phyloP scores from a whole-genome alignment of 306 rosid species.

The Vachellia collinsii region DNA sequence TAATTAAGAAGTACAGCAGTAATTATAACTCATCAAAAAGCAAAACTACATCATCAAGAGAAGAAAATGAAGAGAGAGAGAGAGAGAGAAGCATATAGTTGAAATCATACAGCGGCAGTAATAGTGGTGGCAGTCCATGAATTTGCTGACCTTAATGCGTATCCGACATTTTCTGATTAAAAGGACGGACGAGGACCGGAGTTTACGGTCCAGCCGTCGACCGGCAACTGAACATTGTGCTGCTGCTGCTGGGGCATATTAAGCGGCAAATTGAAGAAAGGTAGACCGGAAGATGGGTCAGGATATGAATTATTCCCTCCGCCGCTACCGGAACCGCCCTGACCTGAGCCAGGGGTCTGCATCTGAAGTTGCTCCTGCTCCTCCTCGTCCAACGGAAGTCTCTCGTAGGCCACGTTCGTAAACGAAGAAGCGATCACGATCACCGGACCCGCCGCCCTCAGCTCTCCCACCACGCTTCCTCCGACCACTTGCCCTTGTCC shows the following conservation, averaged over 20 bases:
- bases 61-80: background rate
- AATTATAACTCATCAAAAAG: slow-evolving; percentile 13
- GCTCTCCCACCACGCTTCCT: slow-evolving; percentile 86
- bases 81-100: slow-evolving; percentile 9
- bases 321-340: slow-evolving; percentile 40
- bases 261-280: slow-evolving; percentile 85
- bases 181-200: slow-evolving; percentile 53
- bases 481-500: slow-evolving; percentile 97
- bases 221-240: slow-evolving; percentile 74
- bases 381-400: slow-evolving; percentile 80
- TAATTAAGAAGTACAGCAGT: slow-evolving; percentile 15
- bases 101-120: background rate
- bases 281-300: slow-evolving; percentile 89
- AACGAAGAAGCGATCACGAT: slow-evolving; percentile 88
- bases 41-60: slow-evolving; percentile 31
- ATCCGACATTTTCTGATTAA: slow-evolving; percentile 26
- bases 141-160: slow-evolving; percentile 59
- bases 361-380: slow-evolving; percentile 58
- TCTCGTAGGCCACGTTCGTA: slow-evolving; percentile 91
- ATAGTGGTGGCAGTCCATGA: slow-evolving; percentile 33
- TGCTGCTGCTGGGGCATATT: slow-evolving; percentile 65
- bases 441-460: slow-evolving; percentile 87
- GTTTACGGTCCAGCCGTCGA: slow-evolving; percentile 64
- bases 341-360: slow-evolving; percentile 43
- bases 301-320: slow-evolving; percentile 55